A percentile compares a stretch with the other conserved stretches of the same genome.
Evolutionary conservation across 768 basidiomycete species (phyloP).

Genomic region (Suillus tomentosus): DNA sequence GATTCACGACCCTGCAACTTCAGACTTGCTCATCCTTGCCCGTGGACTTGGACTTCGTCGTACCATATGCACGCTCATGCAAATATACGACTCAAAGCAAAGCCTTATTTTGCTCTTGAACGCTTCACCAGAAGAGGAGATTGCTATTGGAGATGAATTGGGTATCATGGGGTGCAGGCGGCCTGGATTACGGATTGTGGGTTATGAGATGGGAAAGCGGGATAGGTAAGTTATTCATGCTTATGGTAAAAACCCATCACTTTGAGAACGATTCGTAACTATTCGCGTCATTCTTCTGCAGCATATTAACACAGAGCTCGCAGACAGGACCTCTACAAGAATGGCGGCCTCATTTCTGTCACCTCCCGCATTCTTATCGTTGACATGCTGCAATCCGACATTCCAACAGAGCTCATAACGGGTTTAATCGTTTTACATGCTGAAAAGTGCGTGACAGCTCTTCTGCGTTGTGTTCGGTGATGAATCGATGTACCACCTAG

Average conservation of each 20-base stretch:
- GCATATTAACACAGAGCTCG: conserved; percentile 11
- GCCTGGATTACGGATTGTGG: conserved; percentile 82
- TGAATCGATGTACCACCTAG: conserved; percentile 40
- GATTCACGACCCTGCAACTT: conserved; percentile 73
- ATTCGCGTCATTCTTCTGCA: not conserved
- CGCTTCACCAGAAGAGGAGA: conserved; percentile 83
- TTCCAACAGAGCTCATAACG: conserved; percentile 84
- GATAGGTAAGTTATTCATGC: conserved; percentile 61
- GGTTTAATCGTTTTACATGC: conserved; percentile 91
- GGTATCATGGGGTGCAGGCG: conserved; percentile 88
- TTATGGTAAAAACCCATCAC: not conserved
- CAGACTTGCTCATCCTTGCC: conserved; percentile 76
- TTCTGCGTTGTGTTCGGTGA: not conserved
- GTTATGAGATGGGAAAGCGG: conserved; percentile 76
- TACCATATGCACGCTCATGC: conserved; percentile 83
- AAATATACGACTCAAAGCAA: conserved; percentile 87
- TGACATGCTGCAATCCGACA: conserved; percentile 86
- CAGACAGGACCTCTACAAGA: conserved; percentile 84
- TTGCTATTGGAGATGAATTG: conserved; percentile 89
- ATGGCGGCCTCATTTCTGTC: conserved; percentile 87
- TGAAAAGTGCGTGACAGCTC: conserved; percentile 62
- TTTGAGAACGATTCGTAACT: not conserved
- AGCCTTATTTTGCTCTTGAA: conserved; percentile 86
- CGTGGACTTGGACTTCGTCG: conserved; percentile 88
- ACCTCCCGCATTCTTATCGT: conserved; percentile 94